Percentiles rank a stretch among this genome's conserved stretches.
Conservation (phyloP, 768 basidiomycete species). For the Pisolithus sp. region DNA sequence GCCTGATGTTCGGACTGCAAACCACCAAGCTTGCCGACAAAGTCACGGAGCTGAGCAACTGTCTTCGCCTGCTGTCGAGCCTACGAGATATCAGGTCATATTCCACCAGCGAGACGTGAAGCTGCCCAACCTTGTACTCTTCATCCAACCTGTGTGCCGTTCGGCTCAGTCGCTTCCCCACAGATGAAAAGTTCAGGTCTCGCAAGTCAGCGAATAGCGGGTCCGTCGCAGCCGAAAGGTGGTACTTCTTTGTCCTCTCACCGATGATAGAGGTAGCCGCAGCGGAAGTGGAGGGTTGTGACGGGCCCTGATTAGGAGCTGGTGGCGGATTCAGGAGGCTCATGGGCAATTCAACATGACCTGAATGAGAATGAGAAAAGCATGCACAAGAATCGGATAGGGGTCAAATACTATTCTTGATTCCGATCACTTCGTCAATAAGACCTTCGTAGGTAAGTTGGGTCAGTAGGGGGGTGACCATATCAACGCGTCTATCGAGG, state of each 20-base stretch:
- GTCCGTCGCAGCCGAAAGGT: slow-evolving; percentile 72
- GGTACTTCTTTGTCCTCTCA: slow-evolving; percentile 87
- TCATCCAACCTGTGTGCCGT: slow-evolving; percentile 83
- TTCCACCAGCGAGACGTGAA: not conserved
- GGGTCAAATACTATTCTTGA: slow-evolving; percentile 75
- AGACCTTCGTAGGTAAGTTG: slow-evolving; percentile 97
- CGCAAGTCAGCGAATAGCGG: slow-evolving; percentile 76
- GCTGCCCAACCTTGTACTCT: slow-evolving; percentile 71
- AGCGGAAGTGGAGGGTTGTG: slow-evolving; percentile 36
- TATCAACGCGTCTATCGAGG: slow-evolving; percentile 85
- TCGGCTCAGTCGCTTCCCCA: slow-evolving; percentile 75
- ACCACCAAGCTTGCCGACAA: slow-evolving; percentile 92
- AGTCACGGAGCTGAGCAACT: slow-evolving; percentile 84
- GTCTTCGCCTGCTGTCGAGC: slow-evolving; percentile 84
- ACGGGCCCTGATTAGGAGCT: slow-evolving; percentile 34
- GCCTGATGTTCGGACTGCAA: slow-evolving; percentile 90
- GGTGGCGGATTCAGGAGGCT: slow-evolving; percentile 58
- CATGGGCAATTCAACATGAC: slow-evolving; percentile 74
- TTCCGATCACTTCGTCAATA: slow-evolving; percentile 85
- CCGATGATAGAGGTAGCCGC: slow-evolving; percentile 51
- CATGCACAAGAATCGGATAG: not conserved
- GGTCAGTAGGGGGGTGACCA: slow-evolving; percentile 93
- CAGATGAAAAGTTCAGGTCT: slow-evolving; percentile 87
- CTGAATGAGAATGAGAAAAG: slow-evolving; percentile 30
- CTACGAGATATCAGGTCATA: slow-evolving; percentile 30